Base-by-base conservation (phyloP, 1,284 basidiomycete species). In the Cryptococcus floricola region DNA sequence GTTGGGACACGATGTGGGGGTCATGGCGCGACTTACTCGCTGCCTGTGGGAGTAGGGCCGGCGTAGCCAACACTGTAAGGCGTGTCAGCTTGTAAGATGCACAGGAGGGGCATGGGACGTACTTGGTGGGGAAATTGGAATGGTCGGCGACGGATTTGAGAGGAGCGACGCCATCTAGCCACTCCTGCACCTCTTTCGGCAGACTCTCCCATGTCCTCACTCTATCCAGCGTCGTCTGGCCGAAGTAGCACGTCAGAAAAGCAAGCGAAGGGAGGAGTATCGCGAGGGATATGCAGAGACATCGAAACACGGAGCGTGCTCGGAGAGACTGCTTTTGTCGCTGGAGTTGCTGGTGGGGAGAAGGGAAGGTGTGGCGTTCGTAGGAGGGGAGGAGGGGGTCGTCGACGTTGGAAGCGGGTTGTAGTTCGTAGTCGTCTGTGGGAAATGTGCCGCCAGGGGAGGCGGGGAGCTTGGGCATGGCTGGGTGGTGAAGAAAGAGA, bases 1-100 rank as follows among this genome's bases (percentile, higher is more conserved):
- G 19, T 9, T 23, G 39, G 23, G 39, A 19, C 19, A 34, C n/a
- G 19, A 19, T 19, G 19, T 19, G 23, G 39, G 39, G 28, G 27
- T 13, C 31, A 47, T 3, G 51, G 25, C n/a, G 12, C 27, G 16
- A 68, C 75, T 70, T 58, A 75, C 75, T 93, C 91, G 12, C 83
- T 85, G 12, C 91, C 91, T 0, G 91, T 93, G 0, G 88, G 88
- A 1, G 90, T 93, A 10, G 81, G 83, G 9, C 91, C 91, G 13
- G 86, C 81, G 70, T 90, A 87, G 44, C 91, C 91, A 12, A 93
- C 84, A 59, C 86, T 75, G 28, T 12, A 19, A 43, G 23, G n/a
- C 16, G 27, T 16, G 25, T 46, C 19, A 46, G 39, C 4, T 2
- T 23, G 10, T 14, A 4, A 39, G 37, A n/a, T 39, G 1, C 7